Percentiles rank a stretch among this genome's conserved stretches.
Evolutionary conservation across 805 yeast genomes (phyloP).

Genomic region (Helenozyma baotianmanensis): DNA sequence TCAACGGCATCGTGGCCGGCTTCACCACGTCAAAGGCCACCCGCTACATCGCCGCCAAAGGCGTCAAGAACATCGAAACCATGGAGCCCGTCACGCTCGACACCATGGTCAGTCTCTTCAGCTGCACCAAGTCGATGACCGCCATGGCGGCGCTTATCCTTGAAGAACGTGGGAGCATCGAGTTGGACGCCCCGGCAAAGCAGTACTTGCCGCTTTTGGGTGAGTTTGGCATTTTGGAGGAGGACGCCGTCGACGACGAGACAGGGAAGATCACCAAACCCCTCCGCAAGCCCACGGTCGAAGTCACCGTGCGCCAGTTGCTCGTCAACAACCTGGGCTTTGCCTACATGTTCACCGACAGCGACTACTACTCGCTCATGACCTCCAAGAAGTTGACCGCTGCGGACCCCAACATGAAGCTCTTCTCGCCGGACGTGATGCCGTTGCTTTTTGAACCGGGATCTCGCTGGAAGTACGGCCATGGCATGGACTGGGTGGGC

Average conservation of each 20-base stretch:
- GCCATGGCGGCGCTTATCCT: slow-evolving; percentile 32
- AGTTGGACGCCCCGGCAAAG: slow-evolving; percentile 31
- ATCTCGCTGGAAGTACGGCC: slow-evolving; percentile 33
- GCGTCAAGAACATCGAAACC: slow-evolving; percentile 9
- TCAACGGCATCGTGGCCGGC: slow-evolving; percentile 14
- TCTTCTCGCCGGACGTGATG: slow-evolving; percentile 23
- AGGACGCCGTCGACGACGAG: slow-evolving; percentile 10
- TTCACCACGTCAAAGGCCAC: slow-evolving; percentile 9
- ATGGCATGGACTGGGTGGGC: slow-evolving; percentile 37
- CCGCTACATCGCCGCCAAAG: slow-evolving; percentile 8
- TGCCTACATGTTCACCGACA: slow-evolving; percentile 28
- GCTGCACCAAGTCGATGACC: slow-evolving; percentile 21
- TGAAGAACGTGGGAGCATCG: slow-evolving; percentile 27
- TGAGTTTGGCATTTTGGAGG: slow-evolving; percentile 11
- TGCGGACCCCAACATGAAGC: slow-evolving; percentile 18
- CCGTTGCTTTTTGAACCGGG: slow-evolving; percentile 34
- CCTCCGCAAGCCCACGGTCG: slow-evolving; percentile 6
- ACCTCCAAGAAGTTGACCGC: slow-evolving; percentile 17
- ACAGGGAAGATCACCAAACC: slow-evolving; percentile 11
- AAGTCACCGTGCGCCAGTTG: slow-evolving; percentile 14
- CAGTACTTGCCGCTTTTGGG: slow-evolving; percentile 30
- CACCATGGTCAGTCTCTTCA: slow-evolving; percentile 9
- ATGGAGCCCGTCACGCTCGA: slow-evolving; percentile 7
- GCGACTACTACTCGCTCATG: slow-evolving; percentile 24
- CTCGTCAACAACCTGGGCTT: slow-evolving; percentile 23